Evolutionary conservation across 2,329 filamentous ascomycete genomes (phyloP), one percentile per base, ranked within the genome.

Genomic region (Aureobasidium sp.): DNA sequence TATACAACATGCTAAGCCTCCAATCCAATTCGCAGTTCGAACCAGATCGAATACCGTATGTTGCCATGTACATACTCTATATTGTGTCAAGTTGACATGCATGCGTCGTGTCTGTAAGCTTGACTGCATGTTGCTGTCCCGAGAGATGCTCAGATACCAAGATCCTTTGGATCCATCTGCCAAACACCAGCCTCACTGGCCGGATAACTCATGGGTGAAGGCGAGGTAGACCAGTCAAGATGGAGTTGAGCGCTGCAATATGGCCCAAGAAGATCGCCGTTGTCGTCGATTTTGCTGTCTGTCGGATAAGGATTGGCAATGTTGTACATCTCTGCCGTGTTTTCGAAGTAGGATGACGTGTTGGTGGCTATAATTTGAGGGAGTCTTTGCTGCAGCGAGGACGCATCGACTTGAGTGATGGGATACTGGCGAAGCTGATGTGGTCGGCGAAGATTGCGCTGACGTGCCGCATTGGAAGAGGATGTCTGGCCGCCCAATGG

Each of bases 241-340:
- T 45, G 31, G 3, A 29, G 40, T 19, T 57, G 40, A 35, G 19
- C 11, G 25, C 25, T 27, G 40, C 19, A 21, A 27, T 45, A 46
- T 25, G 53, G 31, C 6, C 25, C 40, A 17, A 46, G 21, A n/a
- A 46, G 10, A 35, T 46, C 53, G 13, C 29, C 19, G 17, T 35
- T 45, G 19, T 57, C 53, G 21, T 46, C 53, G 21, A 46, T 45
- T n/a, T 49, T 58, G 43, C 19, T 49, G 43, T 58, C 55, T 21
- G 35, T 7, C n/a, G 43, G n/a, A 25, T 37, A 49, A 3, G 43
- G 6, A 11, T 31, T 58, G 3, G 42, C 7, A 8, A 37, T 3
- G 40, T 40, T 31, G 43, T 49, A 58, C 55, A 58, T 58, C 27
- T 58, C 55, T 49, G 42, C 17, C 21, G 31, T n/a, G n/a, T 21